Evolutionary conservation across 495 filamentous ascomycete genomes (phyloP), one percentile per base, ranked within the genome.

Genomic region (Annulohypoxylon moriforme): DNA sequence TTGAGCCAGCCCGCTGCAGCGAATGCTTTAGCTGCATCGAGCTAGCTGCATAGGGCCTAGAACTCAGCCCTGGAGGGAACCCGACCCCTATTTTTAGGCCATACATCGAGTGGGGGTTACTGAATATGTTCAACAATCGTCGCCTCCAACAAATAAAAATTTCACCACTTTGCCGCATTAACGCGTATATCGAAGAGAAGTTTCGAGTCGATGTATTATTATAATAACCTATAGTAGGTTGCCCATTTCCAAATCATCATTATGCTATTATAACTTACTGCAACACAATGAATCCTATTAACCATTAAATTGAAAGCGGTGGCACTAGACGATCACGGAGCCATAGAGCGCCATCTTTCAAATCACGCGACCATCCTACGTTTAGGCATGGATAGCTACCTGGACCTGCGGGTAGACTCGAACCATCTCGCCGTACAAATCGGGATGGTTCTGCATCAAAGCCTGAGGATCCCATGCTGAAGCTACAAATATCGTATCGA

Each of bases 401-500:
- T 96, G 93, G 9, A 97, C 91, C 55, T 91, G 87, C 10, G 94
- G 94, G 80, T 97, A 97, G 34, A 97, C 88, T 56, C 81, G 73
- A 2, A 97, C 84, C 86, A 97, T 91, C 66, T 85, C 81, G 20
- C 88, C 77, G 71, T 93, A 97, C 61, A 98, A 80, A 62, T 94
- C 93, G 0, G 89, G 90, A 78, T 96, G 94, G 59, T 96, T 90
- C 20, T 87, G 83, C 75, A 93, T 91, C 84, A 97, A 79, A 8
- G 94, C 91, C 77, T 95, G 89, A 0, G 94, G 94, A 74, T 97
- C 92, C 91, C 93, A 97, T 0, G 93, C 95, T 76, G 89, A 88
- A 5, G 93, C 93, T 9, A 94, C 92, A 74, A 97, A 97, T 67
- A 97, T 92, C 4, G 94, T 97, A 69, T 90, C 86, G 34, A 91